Conservation (phyloP, 2,329 filamentous ascomycete genomes). For the Chaetomiaceae sp. region DNA sequence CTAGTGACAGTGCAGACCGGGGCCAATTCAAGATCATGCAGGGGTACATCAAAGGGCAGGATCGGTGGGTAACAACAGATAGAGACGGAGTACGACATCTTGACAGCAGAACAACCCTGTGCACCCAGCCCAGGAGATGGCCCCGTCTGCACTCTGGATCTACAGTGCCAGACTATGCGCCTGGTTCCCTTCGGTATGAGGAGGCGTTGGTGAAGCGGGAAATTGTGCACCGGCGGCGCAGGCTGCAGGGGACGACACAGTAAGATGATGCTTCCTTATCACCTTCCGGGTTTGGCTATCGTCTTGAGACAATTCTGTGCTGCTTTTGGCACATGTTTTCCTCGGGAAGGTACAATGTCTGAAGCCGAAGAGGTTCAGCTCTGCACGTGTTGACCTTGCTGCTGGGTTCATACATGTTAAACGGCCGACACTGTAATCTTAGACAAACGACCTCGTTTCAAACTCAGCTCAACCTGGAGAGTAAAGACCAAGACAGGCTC, state of each 20-base stretch:
- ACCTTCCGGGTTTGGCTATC: neutral
- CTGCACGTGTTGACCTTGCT: slow-evolving; percentile 20
- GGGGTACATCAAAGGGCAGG: slow-evolving; percentile 4
- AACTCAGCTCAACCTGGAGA: neutral
- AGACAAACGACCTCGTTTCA: slow-evolving; percentile 10
- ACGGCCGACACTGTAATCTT: no score
- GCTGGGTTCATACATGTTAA: no score
- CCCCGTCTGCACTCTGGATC: no score
- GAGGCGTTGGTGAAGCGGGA: no score
- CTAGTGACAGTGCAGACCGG: neutral
- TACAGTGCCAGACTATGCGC: no score
- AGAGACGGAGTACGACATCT: slow-evolving; percentile 20
- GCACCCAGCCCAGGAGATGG: no score
- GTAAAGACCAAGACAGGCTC: slow-evolving; percentile 12
- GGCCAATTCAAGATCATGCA: slow-evolving; percentile 6
- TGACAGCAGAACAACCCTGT: slow-evolving; percentile 17
- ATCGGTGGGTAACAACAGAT: slow-evolving; percentile 13
- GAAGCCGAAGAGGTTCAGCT: slow-evolving; percentile 2
- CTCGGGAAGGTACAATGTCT: slow-evolving; percentile 14
- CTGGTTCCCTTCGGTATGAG: no score
- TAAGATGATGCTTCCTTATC: neutral
- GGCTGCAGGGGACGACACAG: no score
- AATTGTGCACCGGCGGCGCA: no score
- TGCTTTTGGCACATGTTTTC: neutral
- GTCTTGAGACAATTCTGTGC: neutral